Evolutionary conservation across 1,284 basidiomycete genomes (phyloP), one percentile per base, ranked within the genome.

Genomic region (Limonomyces culmigenus): DNA sequence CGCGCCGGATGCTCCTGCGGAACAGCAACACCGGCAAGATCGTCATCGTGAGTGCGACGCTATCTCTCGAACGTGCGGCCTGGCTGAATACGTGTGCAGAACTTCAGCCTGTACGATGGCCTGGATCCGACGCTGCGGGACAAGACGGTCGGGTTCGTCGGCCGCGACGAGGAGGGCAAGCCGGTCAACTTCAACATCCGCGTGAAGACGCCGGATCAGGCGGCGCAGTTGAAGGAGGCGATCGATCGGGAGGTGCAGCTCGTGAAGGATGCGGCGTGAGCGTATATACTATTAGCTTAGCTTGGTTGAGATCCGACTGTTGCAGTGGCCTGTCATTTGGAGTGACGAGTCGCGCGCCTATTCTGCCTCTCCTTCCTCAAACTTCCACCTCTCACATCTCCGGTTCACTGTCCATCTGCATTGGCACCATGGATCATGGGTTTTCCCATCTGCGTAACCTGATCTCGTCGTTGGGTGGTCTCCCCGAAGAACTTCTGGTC

Each of bases 11-110:
- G 39, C 56, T 85, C 20, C 55, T 80, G 43, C 63, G 80, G 36
- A 81, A 80, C 42, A 78, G 67, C 45, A 66, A 55, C 30, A 79
- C 74, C 19, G 80, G 79, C 14, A 78, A 75, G 48, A 70, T 85
- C 42, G 59, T 70, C 39, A 60, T 84, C 27, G 80, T 84, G 41
- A 38, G 74, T 64, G 13, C 20, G 29, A 14, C 19, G 6, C 16
- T 17, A 11, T 31, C 31, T 39, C 20, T 15, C 14, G n/a, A 12
- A 32, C 16, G 6, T 32, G 8, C 10, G 15, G 30, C 6, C 11
- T 32, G 10, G 15, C 16, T 32, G 8, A 13, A 11, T 32, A 15
- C 14, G 38, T 33, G 38, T 21, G 36, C 34, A 81, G 79, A 83
- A 83, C 51, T 84, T 79, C 58, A 65, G 57, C 36, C 49, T 81